Evolutionary conservation across 176 grass and related monocot species (phyloP), one percentile per base, ranked within the genome.

Genomic region (Zizania latifolia): DNA sequence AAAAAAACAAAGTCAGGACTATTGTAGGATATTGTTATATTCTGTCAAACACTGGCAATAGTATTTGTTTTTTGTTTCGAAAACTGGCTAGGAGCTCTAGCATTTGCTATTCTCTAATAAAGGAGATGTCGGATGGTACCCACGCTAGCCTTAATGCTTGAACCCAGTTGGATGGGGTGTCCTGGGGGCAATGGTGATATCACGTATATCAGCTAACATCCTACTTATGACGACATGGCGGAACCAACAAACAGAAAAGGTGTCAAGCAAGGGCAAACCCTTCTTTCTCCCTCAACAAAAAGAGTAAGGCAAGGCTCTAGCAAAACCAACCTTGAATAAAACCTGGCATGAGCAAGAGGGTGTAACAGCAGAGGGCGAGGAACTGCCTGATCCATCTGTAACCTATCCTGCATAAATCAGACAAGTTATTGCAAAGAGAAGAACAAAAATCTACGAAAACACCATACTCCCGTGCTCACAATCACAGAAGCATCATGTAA

Each of bases 311-410:
- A 54, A 64, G 79, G 62, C 16, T 65, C 77, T 76, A n/a, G n/a
- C n/a, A n/a, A n/a, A n/a, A n/a, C n/a, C n/a, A 65, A 98, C 91
- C 89, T 88, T 98, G 91, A 75, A 98, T 34, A 40, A 98, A 88
- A 79, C 94, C 94, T 58, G 91, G 91, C 88, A 88, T 89, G 53
- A 98, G 91, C 72, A 98, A 80, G 27, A 89, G 33, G 63, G 91
- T 85, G 45, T 98, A 98, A 74, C 86, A 93, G 38, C 84, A 78
- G 59, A 98, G 91, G 9, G 91, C 94, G 62, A 98, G 75, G 58
- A 92, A 92, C 78, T 93, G 92, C 30, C 55, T 79, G 36, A 98
- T 94, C 94, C 91, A 98, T 83, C 91, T 84, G 67, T 93, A 98
- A 75, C 94, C 91, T 91, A 94, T 19, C 64, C 94, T 98, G 91